A percentile compares a stretch with the other conserved stretches of the same genome.
Evolutionary conservation across 2,329 filamentous ascomycete species (phyloP).

Genomic region (Colletotrichum chlorophyti): DNA sequence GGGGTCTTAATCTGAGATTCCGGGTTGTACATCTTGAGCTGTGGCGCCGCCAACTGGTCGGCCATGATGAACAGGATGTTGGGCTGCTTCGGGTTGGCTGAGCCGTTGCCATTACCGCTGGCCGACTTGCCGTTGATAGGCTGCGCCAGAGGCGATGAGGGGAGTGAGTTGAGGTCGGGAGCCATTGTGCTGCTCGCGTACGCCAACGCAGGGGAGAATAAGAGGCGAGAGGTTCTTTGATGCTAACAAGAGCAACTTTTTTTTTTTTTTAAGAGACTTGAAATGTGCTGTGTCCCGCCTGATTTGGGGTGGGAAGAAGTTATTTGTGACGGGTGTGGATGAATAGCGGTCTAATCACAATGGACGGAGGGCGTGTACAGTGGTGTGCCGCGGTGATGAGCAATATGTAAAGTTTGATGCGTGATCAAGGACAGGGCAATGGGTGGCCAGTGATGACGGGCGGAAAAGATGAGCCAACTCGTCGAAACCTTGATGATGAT

Average conservation of each 20-base stretch:
- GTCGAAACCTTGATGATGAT: constrained; percentile 5
- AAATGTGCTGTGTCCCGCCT: background rate
- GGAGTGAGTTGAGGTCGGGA: constrained; percentile 77
- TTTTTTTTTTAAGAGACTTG: too few relatives aligned
- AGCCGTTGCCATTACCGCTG: constrained; percentile 33
- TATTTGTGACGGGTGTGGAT: background rate
- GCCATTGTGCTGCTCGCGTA: constrained; percentile 59
- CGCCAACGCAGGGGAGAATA: background rate
- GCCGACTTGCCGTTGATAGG: constrained; percentile 18
- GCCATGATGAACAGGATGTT: constrained; percentile 86
- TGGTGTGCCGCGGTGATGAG: background rate
- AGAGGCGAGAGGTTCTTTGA: background rate
- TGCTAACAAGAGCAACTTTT: background rate
- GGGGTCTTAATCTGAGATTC: constrained; percentile 91
- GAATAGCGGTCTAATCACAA: constrained; percentile 3
- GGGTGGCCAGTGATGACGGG: background rate
- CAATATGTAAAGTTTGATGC: constrained; percentile 9
- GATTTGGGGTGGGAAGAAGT: background rate
- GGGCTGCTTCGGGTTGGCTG: constrained; percentile 40
- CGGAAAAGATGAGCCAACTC: background rate
- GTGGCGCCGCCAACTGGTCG: constrained; percentile 89
- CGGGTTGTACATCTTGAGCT: constrained; percentile 90
- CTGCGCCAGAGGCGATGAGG: constrained; percentile 54
- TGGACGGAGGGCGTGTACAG: background rate
- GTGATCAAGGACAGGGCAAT: constrained; percentile 8